phyloP scores from a whole-genome alignment of 2,329 filamentous ascomycete genomes.

The Aspergillus hiratsukae region DNA sequence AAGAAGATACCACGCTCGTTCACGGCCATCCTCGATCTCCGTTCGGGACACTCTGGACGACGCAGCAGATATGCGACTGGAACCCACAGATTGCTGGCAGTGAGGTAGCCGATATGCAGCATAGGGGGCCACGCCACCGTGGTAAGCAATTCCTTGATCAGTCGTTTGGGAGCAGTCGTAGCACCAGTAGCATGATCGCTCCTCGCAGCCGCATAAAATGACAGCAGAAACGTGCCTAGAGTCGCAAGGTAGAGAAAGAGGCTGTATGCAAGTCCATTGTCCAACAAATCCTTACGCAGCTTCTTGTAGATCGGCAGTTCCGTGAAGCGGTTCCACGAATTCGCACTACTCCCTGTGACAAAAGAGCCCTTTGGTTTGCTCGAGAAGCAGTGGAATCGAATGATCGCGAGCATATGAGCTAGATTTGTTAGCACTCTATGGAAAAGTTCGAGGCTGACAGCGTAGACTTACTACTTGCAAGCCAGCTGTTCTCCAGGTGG shows the following conservation, averaged over 20 bases:
- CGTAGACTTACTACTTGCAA: constrained; percentile 18
- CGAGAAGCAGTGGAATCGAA: constrained; percentile 20
- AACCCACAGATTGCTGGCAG: constrained; percentile 15
- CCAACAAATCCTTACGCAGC: constrained; percentile 12
- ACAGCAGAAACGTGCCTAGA: neutral
- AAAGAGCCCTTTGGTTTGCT: constrained; percentile 26
- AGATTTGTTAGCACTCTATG: neutral
- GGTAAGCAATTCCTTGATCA: constrained; percentile 3
- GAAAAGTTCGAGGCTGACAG: neutral
- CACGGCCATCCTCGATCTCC: neutral
- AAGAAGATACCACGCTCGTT: neutral
- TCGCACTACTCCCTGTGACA: constrained; percentile 25
- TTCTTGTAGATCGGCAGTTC: constrained; percentile 3
- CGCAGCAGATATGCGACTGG: constrained; percentile 18
- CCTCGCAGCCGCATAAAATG: neutral
- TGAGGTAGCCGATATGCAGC: constrained; percentile 17
- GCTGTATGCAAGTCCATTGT: constrained; percentile 17
- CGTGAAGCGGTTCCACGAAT: constrained; percentile 18
- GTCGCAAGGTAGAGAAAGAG: constrained; percentile 11
- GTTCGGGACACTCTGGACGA: constrained; percentile 11
- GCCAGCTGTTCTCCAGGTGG: constrained; percentile 26
- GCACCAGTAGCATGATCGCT: neutral
- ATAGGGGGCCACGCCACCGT: constrained; percentile 21
- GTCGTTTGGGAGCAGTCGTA: neutral
- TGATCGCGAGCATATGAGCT: constrained; percentile 21